phyloP scores from a whole-genome alignment of 352 stramenopile species.

The Thalassiosira pacifica region DNA sequence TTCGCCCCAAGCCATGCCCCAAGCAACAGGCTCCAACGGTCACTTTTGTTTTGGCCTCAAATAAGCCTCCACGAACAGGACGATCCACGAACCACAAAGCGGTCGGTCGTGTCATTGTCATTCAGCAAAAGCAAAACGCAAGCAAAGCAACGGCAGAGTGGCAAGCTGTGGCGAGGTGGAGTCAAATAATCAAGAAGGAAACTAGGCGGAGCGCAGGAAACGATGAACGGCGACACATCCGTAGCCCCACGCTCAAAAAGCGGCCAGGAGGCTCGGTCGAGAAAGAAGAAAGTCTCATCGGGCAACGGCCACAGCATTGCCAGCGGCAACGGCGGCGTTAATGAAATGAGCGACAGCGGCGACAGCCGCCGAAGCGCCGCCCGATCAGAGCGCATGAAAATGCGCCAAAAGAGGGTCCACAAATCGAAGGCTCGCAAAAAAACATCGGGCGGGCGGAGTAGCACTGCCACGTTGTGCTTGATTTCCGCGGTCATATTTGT shows the following conservation, averaged over 20 bases:
- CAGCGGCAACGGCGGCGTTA: slow-evolving; percentile 22
- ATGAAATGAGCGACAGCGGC: slow-evolving; percentile 40
- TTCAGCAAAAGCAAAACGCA: too few species aligned
- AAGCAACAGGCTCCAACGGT: too few species aligned
- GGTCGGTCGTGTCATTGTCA: too few species aligned
- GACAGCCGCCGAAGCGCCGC: slow-evolving; percentile 13
- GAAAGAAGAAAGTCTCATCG: slow-evolving; percentile 50
- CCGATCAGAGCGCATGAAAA: slow-evolving; percentile 29
- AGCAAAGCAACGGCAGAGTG: too few species aligned
- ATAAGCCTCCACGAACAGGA: too few species aligned
- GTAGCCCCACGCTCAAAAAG: neutral
- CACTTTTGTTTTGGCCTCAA: too few species aligned
- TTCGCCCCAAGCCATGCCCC: too few species aligned
- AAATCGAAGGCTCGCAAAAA: slow-evolving; percentile 42
- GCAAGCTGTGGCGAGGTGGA: too few species aligned
- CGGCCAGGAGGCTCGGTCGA: slow-evolving; percentile 46
- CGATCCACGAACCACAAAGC: too few species aligned
- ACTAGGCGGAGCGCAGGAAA: neutral
- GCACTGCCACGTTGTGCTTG: slow-evolving; percentile 23
- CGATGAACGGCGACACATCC: slow-evolving; percentile 8
- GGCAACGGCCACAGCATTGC: neutral
- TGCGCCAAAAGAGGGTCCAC: slow-evolving; percentile 42
- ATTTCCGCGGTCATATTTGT: slow-evolving; percentile 38
- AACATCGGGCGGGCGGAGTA: slow-evolving; percentile 16
- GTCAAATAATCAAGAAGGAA: too few species aligned